Percentiles rank a stretch among this genome's conserved stretches.
Conservation (phyloP, 2,329 filamentous ascomycete genomes). For the Botrytis fragariae region DNA sequence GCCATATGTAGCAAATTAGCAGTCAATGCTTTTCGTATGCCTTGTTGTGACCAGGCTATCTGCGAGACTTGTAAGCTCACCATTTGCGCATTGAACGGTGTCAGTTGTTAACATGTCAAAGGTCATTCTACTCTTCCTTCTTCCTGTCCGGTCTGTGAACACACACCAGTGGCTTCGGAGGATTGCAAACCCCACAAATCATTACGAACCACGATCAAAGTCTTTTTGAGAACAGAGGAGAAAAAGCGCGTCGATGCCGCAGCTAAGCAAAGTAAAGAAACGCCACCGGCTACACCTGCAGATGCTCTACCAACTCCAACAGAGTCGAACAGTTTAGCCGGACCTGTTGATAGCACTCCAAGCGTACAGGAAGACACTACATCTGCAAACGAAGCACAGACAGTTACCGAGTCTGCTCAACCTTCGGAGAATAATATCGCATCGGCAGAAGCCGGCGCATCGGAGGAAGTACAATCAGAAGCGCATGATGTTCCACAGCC, state of each 20-base stretch:
- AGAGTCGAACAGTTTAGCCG: conserved; percentile 22
- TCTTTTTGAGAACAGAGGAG: conserved; percentile 86
- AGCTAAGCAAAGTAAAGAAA: conserved; percentile 42
- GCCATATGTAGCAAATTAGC: conserved; percentile 89
- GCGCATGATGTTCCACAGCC: conserved; percentile 41
- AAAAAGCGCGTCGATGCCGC: conserved; percentile 76
- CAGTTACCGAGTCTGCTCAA: background rate
- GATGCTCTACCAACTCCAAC: conserved; percentile 26
- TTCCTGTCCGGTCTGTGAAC: conserved; percentile 89
- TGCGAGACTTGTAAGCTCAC: conserved; percentile 73
- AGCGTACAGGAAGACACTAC: conserved; percentile 20
- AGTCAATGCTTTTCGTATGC: conserved; percentile 84
- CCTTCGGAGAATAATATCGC: conserved; percentile 21
- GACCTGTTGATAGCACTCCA: conserved; percentile 31
- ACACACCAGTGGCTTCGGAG: conserved; percentile 80
- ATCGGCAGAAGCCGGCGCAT: conserved; percentile 19
- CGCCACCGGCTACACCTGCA: conserved; percentile 38
- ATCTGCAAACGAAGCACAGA: conserved; percentile 20
- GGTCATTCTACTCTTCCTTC: conserved; percentile 73
- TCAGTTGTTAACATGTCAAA: conserved; percentile 3
- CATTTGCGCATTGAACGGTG: background rate
- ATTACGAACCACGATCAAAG: conserved; percentile 86
- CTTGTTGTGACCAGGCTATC: conserved; percentile 93
- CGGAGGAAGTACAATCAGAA: conserved; percentile 26
- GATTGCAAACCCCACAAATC: conserved; percentile 88